A percentile compares a stretch with the other conserved stretches of the same genome.
These are phyloP conservation scores for Mycena capillaripes DNA, from an alignment of 768 basidiomycete species.

Conservation along the genomic window DNA sequence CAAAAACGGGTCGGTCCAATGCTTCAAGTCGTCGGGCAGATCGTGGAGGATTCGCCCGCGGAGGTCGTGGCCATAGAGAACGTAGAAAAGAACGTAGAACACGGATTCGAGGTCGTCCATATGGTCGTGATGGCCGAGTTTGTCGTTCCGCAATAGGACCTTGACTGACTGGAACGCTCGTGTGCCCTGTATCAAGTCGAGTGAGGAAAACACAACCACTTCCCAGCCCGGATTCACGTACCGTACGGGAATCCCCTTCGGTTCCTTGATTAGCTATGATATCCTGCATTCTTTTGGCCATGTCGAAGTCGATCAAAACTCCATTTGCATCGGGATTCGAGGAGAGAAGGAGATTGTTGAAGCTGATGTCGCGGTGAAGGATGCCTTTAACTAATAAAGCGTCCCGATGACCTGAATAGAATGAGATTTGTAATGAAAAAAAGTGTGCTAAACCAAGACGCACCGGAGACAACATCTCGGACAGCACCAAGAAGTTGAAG, in stretches of 20 bases:
- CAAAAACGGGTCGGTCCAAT: neutral
- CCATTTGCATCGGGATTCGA: neutral
- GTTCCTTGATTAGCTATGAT: neutral
- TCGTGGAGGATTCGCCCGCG: neutral
- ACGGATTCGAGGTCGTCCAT: conserved; percentile 26
- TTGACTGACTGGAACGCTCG: conserved; percentile 18
- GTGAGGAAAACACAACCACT: neutral
- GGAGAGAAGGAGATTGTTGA: conserved; percentile 40
- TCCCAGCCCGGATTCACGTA: neutral
- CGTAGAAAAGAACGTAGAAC: conserved; percentile 13
- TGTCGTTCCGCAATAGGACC: neutral
- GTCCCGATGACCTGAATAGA: conserved; percentile 35
- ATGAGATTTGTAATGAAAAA: neutral
- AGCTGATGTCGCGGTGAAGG: conserved; percentile 45
- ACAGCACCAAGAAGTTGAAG: conserved; percentile 27
- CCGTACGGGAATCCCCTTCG: neutral
- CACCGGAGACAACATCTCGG: conserved; percentile 36
- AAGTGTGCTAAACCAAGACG: neutral
- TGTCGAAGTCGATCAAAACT: conserved; percentile 19
- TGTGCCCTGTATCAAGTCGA: neutral
- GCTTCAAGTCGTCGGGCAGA: neutral
- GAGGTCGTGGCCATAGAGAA: neutral
- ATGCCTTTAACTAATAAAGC: conserved; percentile 31
- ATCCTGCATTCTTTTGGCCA: too few relatives aligned
- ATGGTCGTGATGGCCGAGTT: conserved; percentile 20